Evolutionary conservation across 352 stramenopile genomes (phyloP), one percentile per base, ranked within the genome.

Genomic region (Globisporangium nagaii): DNA sequence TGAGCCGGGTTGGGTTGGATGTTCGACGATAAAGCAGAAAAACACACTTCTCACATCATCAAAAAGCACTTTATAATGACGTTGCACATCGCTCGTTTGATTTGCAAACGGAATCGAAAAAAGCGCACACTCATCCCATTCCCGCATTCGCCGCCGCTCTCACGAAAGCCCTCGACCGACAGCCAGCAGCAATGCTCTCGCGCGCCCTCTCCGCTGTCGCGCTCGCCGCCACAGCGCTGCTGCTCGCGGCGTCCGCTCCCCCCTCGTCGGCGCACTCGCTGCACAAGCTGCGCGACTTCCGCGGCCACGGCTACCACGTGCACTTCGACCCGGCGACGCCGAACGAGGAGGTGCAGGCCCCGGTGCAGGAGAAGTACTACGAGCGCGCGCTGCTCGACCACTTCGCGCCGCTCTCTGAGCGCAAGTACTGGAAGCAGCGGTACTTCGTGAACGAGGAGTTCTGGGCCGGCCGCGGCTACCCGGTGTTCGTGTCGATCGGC

Each of bases 401-500:
- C 56, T 89, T 83, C 45, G 71, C 75, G 22, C 77, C 82, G 25
- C 65, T 90, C 35, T 63, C 71, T 22, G 68, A 84, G 37, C 71
- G 69, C 50, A 71, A 68, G 44, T 84, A 64, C 57, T 92, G 82
- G 82, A 86, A 83, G 43, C 90, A 96, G 62, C 77, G 89, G 24
- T 97, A 96, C 62, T 96, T 94, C 41, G 71, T 96, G 36, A 96
- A 95, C 60, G 80, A 95, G 27, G 71, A 96, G 56, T 89, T 90
- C 65, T 95, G 76, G 79, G 82, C 72, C 6, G 71, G 76, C 19
- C 73, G 73, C 35, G 79, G 71, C 37, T 90, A 80, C 60, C 83
- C 85, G 1, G 80, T 97, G 25, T 95, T 97, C 44, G 79, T 97
- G 51, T 97, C 96, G 61, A 90, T 92, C 51, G 82, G 82, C 53